phyloP scores from a whole-genome alignment of 768 basidiomycete species.

The Leccinellum albellum region DNA sequence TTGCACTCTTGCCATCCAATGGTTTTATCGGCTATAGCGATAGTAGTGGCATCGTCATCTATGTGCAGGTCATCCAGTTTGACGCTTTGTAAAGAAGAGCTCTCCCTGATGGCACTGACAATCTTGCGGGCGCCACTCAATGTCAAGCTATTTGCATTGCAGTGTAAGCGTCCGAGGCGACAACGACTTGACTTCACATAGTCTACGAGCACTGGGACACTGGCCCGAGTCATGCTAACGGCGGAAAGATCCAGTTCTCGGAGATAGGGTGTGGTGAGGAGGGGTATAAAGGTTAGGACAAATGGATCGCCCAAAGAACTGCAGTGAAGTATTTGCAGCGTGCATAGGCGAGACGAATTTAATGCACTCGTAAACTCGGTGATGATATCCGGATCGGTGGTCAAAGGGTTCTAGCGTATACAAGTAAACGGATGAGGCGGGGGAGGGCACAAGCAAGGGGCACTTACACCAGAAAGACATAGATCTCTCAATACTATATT shows the following conservation, averaged over 20 bases:
- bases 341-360: conserved; percentile 50
- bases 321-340: conserved; percentile 51
- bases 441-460: background rate
- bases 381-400: conserved; percentile 34
- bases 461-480: conserved; percentile 55
- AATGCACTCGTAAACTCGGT: conserved; percentile 44
- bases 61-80: conserved; percentile 47
- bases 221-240: conserved; percentile 41
- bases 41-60: conserved; percentile 26
- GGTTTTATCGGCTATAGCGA: conserved; percentile 21
- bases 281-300: conserved; percentile 45
- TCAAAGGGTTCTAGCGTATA: conserved; percentile 38
- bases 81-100: conserved; percentile 45
- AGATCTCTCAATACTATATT: conserved; percentile 47
- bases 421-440: conserved; percentile 12
- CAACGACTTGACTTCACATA: conserved; percentile 53
- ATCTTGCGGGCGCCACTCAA: conserved; percentile 42
- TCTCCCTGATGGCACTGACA: conserved; percentile 43
- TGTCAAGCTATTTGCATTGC: conserved; percentile 55
- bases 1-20: conserved; percentile 32
- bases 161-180: conserved; percentile 44
- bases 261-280: conserved; percentile 45
- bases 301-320: conserved; percentile 49
- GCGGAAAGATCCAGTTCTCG: conserved; percentile 55
- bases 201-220: conserved; percentile 40